Conservation (phyloP, 371 early-diverging fungal genomes). For the Lichtheimia hyalospora region DNA sequence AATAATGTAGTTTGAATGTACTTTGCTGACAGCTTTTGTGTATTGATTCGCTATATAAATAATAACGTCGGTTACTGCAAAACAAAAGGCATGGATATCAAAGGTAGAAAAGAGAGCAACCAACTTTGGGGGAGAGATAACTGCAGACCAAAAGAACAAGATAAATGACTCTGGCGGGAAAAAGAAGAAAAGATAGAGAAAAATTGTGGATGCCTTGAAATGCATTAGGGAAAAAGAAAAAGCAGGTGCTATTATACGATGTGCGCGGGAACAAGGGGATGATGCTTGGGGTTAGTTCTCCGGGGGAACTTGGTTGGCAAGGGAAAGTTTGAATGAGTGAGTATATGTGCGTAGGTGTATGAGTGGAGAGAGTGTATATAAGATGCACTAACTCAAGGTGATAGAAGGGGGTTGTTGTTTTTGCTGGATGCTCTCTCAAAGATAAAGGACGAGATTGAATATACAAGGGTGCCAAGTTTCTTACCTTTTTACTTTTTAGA, state of each 20-base stretch:
- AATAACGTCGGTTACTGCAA: slow-evolving; percentile 6
- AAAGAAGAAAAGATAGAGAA: slow-evolving; percentile 1
- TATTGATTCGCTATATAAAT: not conserved
- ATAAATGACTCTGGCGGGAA: not conserved
- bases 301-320: no score
- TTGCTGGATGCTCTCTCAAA: not conserved
- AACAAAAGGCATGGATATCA: not conserved
- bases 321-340: no score
- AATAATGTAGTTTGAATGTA: no score
- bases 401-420: not conserved
- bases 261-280: no score
- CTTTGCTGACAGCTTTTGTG: no score
- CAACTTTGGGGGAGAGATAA: no score
- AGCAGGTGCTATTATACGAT: not conserved
- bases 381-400: no score
- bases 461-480: slow-evolving; percentile 5
- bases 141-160: not conserved
- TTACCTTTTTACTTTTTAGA: slow-evolving; percentile 5
- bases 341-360: no score
- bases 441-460: not conserved
- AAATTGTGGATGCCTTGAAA: not conserved
- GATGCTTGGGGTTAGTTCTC: no score
- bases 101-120: not conserved
- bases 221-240: not conserved
- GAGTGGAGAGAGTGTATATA: not conserved